Percentiles rank a stretch among this genome's conserved stretches.
These are phyloP conservation scores for Rhizophora apiculata DNA, from an alignment of 345 rosid species.

Conservation along the genomic window DNA sequence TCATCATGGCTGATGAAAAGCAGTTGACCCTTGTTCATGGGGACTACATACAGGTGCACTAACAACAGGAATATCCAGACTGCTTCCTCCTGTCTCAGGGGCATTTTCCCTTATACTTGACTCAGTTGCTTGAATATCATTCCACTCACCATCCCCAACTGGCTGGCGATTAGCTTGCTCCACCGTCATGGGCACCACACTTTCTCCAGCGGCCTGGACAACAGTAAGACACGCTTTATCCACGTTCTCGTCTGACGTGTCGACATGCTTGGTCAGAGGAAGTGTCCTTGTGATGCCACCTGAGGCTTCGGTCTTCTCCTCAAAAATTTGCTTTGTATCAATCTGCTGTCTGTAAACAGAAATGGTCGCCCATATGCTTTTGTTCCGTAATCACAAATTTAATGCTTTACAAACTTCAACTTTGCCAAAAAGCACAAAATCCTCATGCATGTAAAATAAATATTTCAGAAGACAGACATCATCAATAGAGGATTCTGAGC, in stretches of 20 bases:
- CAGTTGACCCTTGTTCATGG: conserved; percentile 39
- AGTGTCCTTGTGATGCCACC: conserved; percentile 32
- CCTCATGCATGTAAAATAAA: background rate
- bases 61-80: conserved; percentile 75
- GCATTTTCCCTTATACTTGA: conserved; percentile 67
- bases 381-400: background rate
- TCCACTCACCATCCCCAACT: conserved; percentile 67
- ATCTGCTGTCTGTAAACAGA: conserved; percentile 62
- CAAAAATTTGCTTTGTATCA: conserved; percentile 71
- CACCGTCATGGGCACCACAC: conserved; percentile 54
- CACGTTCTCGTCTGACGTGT: conserved; percentile 64
- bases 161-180: conserved; percentile 56
- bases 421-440: background rate
- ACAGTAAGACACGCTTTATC: conserved; percentile 87
- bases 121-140: conserved; percentile 87
- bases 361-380: background rate
- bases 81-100: conserved; percentile 57
- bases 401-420: background rate
- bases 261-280: conserved; percentile 63
- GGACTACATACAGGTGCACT: conserved; percentile 40
- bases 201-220: conserved; percentile 46
- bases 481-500: no score
- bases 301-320: conserved; percentile 66
- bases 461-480: no score
- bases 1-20: conserved; percentile 60